phyloP scores from a whole-genome alignment of 2,329 filamentous ascomycete genomes.

The Pleoardoris graminearum region DNA sequence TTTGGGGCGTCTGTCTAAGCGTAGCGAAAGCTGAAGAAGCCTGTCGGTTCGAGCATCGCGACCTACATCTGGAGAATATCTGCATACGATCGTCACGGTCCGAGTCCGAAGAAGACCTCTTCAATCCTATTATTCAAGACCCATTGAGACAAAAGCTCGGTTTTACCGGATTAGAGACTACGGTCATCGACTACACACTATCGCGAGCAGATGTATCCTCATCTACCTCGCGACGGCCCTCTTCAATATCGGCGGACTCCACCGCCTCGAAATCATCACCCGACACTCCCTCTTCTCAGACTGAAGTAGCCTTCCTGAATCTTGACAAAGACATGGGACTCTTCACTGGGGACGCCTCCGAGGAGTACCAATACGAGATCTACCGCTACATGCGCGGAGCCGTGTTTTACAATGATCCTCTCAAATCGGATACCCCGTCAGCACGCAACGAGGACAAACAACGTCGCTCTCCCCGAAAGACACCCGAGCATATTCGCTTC shows the following conservation, averaged over 20 bases:
- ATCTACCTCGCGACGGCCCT: constrained; percentile 17
- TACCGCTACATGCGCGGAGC: constrained; percentile 57
- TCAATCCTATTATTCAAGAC: constrained; percentile 39
- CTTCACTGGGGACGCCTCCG: constrained; percentile 52
- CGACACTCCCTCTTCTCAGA: constrained; percentile 7
- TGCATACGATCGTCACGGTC: constrained; percentile 52
- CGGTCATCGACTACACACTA: constrained; percentile 70
- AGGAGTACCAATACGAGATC: constrained; percentile 61
- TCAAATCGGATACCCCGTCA: constrained; percentile 25
- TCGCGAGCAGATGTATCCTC: constrained; percentile 59
- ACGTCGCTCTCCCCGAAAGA: constrained; percentile 31
- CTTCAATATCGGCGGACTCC: constrained; percentile 13
- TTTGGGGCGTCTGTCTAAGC: constrained; percentile 67
- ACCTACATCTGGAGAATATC: constrained; percentile 69
- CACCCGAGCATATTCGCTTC: constrained; percentile 32
- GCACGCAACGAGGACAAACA: constrained; percentile 14
- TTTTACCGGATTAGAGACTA: constrained; percentile 61
- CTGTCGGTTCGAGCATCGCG: constrained; percentile 66
- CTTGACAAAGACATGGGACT: constrained; percentile 49
- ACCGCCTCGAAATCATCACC: constrained; percentile 11
- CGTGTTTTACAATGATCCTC: constrained; percentile 51
- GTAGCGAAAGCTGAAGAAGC: constrained; percentile 64
- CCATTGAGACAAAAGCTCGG: constrained; percentile 49
- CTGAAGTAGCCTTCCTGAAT: constrained; percentile 51
- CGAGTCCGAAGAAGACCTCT: constrained; percentile 26